Conservation (phyloP, 371 early-diverging fungal species). For the Mortierella sp. region DNA sequence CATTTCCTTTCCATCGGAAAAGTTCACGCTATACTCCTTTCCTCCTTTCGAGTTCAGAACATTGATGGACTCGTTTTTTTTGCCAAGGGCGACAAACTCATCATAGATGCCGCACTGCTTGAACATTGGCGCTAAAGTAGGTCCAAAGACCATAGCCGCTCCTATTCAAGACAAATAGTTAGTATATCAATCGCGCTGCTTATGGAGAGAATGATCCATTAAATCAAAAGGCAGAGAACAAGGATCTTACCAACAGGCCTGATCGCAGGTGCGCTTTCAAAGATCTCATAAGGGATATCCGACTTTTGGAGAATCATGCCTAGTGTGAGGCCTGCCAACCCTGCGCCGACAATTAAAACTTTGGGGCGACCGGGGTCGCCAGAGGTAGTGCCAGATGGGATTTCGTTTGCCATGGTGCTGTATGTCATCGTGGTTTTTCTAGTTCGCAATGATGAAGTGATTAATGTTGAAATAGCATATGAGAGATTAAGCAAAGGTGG, state of each 20-base stretch:
- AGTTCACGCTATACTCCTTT: slow-evolving; percentile 17
- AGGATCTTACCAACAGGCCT: slow-evolving; percentile 18
- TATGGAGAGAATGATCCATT: neutral
- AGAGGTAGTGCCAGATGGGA: slow-evolving; percentile 4
- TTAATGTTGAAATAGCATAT: neutral
- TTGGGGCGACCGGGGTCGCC: slow-evolving; percentile 20
- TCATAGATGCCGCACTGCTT: slow-evolving; percentile 30
- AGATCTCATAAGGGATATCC: slow-evolving; percentile 23
- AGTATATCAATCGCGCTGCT: neutral
- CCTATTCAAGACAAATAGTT: slow-evolving; percentile 21
- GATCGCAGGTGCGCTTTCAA: slow-evolving; percentile 22
- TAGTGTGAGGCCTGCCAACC: slow-evolving; percentile 20
- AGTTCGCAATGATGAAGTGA: slow-evolving; percentile 10
- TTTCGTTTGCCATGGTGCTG: slow-evolving; percentile 17
- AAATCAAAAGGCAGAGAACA: neutral
- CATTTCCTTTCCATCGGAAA: slow-evolving; percentile 24
- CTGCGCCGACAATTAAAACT: slow-evolving; percentile 24
- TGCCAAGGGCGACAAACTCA: slow-evolving; percentile 23
- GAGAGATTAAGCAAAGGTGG: neutral
- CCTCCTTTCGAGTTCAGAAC: slow-evolving; percentile 25
- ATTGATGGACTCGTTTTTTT: slow-evolving; percentile 20
- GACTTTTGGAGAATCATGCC: slow-evolving; percentile 29
- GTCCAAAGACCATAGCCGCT: slow-evolving; percentile 34
- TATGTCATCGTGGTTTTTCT: slow-evolving; percentile 6
- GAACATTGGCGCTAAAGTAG: slow-evolving; percentile 27